Conservation (phyloP, 1,139 yeast genomes). For the Saccharomycopsis phalli region DNA sequence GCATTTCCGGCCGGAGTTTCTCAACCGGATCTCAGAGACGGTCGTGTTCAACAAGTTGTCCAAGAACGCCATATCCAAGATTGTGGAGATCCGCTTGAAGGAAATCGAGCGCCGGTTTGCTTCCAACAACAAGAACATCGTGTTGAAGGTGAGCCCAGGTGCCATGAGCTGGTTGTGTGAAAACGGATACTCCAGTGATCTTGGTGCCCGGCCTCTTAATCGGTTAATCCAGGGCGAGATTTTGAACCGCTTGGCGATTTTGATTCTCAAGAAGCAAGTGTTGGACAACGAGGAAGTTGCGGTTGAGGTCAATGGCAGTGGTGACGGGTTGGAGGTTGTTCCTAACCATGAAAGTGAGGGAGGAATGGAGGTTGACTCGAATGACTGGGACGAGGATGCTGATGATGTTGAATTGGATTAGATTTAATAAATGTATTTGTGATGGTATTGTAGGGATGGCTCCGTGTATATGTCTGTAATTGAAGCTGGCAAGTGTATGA, state of each 20-base stretch:
- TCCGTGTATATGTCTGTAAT: no score
- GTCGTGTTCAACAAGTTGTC: slow-evolving; percentile 89
- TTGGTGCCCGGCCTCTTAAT: slow-evolving; percentile 97
- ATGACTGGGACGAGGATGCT: slow-evolving; percentile 52
- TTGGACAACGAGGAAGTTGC: slow-evolving; percentile 77
- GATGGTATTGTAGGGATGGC: no score
- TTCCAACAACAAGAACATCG: slow-evolving; percentile 68
- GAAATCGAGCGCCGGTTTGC: slow-evolving; percentile 85
- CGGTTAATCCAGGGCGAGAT: slow-evolving; percentile 84
- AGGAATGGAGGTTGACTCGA: slow-evolving; percentile 48
- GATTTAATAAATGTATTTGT: no score
- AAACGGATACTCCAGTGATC: slow-evolving; percentile 83
- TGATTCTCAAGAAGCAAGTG: slow-evolving; percentile 78
- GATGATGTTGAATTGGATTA: slow-evolving; percentile 39
- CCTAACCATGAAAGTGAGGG: slow-evolving; percentile 71
- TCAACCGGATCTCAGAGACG: slow-evolving; percentile 89
- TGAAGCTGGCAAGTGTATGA: no score
- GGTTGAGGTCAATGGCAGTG: slow-evolving; percentile 39
- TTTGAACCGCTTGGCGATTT: slow-evolving; percentile 80
- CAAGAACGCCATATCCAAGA: slow-evolving; percentile 84
- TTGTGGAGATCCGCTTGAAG: slow-evolving; percentile 71
- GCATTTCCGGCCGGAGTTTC: slow-evolving; percentile 95
- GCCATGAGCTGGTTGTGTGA: slow-evolving; percentile 76
- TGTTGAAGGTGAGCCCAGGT: slow-evolving; percentile 56
- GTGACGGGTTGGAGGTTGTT: slow-evolving; percentile 64